Evolutionary conservation across 2,329 filamentous ascomycete species (phyloP).

Genomic region (Fusarium brevicatenulatum): DNA sequence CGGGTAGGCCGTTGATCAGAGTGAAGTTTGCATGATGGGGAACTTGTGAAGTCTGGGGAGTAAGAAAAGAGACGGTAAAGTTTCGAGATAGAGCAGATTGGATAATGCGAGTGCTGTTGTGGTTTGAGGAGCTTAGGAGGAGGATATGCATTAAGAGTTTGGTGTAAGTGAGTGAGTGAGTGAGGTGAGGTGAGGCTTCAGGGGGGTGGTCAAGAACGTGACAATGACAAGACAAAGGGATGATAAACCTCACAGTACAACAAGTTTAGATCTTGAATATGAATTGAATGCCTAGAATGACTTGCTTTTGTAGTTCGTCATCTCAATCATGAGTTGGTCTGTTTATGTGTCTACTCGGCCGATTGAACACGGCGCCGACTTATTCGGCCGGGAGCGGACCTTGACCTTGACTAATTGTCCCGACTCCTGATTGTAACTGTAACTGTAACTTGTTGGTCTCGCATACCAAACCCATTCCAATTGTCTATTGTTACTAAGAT

Average conservation of each 20-base stretch:
- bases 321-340: not conserved
- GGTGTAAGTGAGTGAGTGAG: conserved; percentile 7
- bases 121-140: conserved; percentile 58
- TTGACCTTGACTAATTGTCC: not conserved
- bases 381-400: conserved; percentile 28
- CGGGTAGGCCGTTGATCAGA: not conserved
- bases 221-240: not conserved
- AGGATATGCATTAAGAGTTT: conserved; percentile 48
- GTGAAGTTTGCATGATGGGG: not conserved
- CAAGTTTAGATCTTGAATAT: not conserved
- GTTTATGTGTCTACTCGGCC: conserved; percentile 32
- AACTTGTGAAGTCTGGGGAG: not conserved
- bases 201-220: not conserved
- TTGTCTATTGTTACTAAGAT: not conserved
- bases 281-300: not conserved
- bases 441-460: not conserved
- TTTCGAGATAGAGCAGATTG: conserved; percentile 51
- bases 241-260: too few relatives aligned
- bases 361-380: conserved; percentile 34
- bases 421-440: not conserved
- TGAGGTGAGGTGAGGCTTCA: not conserved
- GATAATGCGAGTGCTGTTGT: conserved; percentile 57
- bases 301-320: conserved; percentile 16
- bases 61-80: conserved; percentile 55
- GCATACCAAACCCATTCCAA: not conserved